Conservation (phyloP, 2,329 filamentous ascomycete species). For the Anisogramma anomala region DNA sequence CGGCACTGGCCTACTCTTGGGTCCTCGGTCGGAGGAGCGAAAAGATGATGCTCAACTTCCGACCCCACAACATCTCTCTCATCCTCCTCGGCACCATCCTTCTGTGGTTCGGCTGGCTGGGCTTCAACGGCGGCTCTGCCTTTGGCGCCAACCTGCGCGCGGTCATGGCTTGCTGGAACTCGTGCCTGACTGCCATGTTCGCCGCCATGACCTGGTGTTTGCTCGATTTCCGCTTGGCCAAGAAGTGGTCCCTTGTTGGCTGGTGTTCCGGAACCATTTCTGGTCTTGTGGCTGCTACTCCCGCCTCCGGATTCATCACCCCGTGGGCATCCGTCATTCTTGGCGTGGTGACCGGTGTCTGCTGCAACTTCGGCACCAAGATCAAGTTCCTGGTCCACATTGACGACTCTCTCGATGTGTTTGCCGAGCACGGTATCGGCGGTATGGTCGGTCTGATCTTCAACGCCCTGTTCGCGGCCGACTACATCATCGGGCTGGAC, state of each 20-base stretch:
- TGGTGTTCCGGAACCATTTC: conserved; percentile 64
- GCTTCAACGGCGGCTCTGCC: conserved; percentile 93
- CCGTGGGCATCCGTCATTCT: conserved; percentile 57
- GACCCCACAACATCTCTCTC: conserved; percentile 94
- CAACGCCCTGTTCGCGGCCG: conserved; percentile 60
- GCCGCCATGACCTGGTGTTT: conserved; percentile 87
- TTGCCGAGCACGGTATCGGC: conserved; percentile 59
- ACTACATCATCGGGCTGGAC: conserved; percentile 62
- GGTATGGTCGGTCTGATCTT: conserved; percentile 60
- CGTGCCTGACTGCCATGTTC: conserved; percentile 85
- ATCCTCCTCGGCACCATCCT: conserved; percentile 92
- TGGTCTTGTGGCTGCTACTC: conserved; percentile 58
- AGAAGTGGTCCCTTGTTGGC: conserved; percentile 79
- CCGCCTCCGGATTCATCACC: conserved; percentile 56
- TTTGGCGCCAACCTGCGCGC: conserved; percentile 92
- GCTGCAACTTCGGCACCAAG: conserved; percentile 59
- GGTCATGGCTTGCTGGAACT: conserved; percentile 97
- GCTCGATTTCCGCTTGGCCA: conserved; percentile 86
- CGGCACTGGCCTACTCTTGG: conserved; percentile 89
- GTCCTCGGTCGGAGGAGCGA: conserved; percentile 92
- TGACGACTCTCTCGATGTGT: conserved; percentile 61
- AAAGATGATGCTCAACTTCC: conserved; percentile 99
- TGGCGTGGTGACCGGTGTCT: conserved; percentile 53
- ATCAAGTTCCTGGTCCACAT: conserved; percentile 52
- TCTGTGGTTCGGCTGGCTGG: conserved; percentile 98